Conservation (phyloP, 2,329 filamentous ascomycete species). For the Pseudocercospora vitis region DNA sequence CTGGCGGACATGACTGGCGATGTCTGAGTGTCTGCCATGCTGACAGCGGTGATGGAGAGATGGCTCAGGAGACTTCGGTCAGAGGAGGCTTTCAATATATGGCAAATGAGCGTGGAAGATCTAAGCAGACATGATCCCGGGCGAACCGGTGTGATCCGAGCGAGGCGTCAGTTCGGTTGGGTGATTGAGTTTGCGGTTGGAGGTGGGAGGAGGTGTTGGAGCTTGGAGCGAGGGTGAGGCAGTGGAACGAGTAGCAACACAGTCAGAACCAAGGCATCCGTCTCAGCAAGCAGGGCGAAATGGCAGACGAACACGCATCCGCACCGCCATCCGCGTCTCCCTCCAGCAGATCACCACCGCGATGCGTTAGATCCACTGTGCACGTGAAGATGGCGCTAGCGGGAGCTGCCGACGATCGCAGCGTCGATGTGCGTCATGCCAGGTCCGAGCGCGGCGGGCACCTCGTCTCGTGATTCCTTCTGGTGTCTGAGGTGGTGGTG, state of each 20-base stretch:
- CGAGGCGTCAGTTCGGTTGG: not conserved
- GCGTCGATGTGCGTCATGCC: not conserved
- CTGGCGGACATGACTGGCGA: conserved; percentile 19
- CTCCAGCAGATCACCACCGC: too few relatives aligned
- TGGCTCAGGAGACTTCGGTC: not conserved
- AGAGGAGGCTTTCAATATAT: not conserved
- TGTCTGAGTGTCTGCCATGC: conserved; percentile 18
- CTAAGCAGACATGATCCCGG: conserved; percentile 5
- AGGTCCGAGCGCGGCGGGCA: not conserved
- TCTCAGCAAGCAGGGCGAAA: not conserved
- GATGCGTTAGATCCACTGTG: too few relatives aligned
- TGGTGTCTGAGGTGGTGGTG: not conserved
- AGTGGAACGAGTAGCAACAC: not conserved
- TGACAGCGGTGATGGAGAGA: not conserved
- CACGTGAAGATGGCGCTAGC: not conserved
- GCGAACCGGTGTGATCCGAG: conserved; percentile 3
- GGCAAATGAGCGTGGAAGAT: not conserved
- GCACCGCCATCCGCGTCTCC: too few relatives aligned
- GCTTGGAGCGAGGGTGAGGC: not conserved
- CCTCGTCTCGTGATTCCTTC: conserved; percentile 9
- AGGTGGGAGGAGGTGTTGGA: not conserved
- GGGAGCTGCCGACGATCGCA: not conserved
- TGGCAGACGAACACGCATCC: too few relatives aligned
- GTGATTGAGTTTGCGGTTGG: not conserved
- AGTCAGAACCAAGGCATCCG: not conserved